Percentiles rank a stretch among this genome's conserved stretches.
These are phyloP conservation scores for Neopestalotiopsis sp. DNA, from an alignment of 2,329 filamentous ascomycete genomes.

Conservation along the genomic window DNA sequence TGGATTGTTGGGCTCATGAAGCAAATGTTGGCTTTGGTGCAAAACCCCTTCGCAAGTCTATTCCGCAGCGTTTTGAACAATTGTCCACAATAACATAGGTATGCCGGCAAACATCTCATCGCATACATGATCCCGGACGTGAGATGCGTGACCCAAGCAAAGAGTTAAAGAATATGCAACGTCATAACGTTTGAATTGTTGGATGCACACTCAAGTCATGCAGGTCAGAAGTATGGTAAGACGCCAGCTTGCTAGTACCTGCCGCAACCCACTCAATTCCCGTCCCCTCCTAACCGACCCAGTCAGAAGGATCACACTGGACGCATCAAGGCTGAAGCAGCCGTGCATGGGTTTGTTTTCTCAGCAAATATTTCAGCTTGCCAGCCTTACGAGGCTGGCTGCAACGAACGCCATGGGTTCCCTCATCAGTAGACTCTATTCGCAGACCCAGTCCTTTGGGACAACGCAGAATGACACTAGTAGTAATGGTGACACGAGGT, in stretches of 20 bases:
- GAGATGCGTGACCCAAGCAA: background rate
- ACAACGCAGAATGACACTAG: conserved; percentile 25
- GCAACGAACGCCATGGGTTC: conserved; percentile 16
- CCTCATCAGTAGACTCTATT: conserved; percentile 20
- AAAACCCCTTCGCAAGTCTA: too few relatives aligned
- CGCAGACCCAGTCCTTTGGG: conserved; percentile 29
- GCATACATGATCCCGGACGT: background rate
- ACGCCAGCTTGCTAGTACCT: conserved; percentile 3
- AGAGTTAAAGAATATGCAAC: background rate
- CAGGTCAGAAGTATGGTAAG: background rate
- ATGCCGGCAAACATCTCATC: too few relatives aligned
- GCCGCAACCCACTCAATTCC: background rate
- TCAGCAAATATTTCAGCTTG: background rate
- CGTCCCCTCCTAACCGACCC: conserved; percentile 7
- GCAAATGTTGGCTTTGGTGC: too few relatives aligned
- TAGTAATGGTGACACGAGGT: conserved; percentile 21
- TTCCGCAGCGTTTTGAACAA: too few relatives aligned
- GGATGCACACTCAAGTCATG: background rate
- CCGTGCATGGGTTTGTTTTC: background rate
- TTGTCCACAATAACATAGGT: too few relatives aligned
- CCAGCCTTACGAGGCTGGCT: conserved; percentile 23
- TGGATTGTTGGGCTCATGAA: too few relatives aligned
- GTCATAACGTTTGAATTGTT: background rate
- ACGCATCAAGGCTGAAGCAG: conserved; percentile 4
- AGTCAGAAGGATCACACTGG: conserved; percentile 21